Base-by-base conservation (phyloP, 2,329 filamentous ascomycete genomes). In the Diaporthe sp. region DNA sequence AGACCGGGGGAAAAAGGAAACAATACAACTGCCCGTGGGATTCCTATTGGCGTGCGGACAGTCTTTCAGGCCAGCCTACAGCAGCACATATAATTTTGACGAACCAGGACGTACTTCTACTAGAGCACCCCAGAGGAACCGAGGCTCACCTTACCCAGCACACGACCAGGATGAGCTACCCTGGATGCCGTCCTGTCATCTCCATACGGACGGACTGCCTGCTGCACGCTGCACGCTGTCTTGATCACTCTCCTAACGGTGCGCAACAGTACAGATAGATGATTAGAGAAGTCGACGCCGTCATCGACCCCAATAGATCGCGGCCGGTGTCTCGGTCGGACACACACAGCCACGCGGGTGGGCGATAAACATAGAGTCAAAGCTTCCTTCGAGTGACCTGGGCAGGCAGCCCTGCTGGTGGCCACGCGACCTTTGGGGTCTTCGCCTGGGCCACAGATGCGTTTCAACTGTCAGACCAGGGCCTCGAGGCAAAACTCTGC, bases 361-460 rank as follows among this genome's bases (percentile, higher is more conserved):
- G 58, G 47, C 47, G 71, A 73, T 55, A 73, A 73, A 73, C 57
- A 72, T 73, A 73, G 71, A 65, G 58, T 55, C 71, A 73, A 73
- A 65, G 71, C 68, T 49, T 73, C 71, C 71, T 73, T 73, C 58
- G 25, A 44, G 58, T 13, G 28, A 51, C 47, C 51, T 25, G 65
- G 31, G 31, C 28, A 28, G 44, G 49, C 25, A 44, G 39, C 39
- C 20, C 20, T 34, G 20, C 28, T 34, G 42, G 17, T 53, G 63
- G 31, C 65, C 65, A 55, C 49, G 49, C 49, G 49, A 70, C 65
- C 65, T 70, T 31, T 34, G 42, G 65, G 31, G 65, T 42, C 49
- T 28, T 49, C 65, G 8, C 25, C 22, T 55, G 34, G 65, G 65
- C 65, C 65, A 68, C 65, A 68, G 47, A 34, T 70, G 65, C n/a